A percentile compares a stretch with the other conserved stretches of the same genome.
Conservation (phyloP, 768 basidiomycete genomes). For the Leucosporidium scottii region DNA sequence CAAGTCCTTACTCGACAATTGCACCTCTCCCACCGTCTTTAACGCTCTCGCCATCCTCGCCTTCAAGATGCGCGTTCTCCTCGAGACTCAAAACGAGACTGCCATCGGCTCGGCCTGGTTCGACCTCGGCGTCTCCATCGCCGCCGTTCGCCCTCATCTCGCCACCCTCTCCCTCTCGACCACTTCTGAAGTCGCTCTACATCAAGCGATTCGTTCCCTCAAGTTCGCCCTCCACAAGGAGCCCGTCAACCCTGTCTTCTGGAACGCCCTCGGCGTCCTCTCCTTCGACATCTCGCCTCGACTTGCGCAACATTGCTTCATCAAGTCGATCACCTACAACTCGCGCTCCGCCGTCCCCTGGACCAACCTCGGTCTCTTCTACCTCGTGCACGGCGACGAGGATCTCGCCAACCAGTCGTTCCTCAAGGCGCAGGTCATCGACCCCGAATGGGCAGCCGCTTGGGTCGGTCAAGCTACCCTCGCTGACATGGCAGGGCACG, state of each 20-base stretch:
- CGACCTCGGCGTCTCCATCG: slow-evolving; percentile 63
- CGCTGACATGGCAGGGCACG: slow-evolving; percentile 35
- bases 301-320: slow-evolving; percentile 82
- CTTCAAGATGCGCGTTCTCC: slow-evolving; percentile 35
- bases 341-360: slow-evolving; percentile 70
- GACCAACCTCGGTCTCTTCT: slow-evolving; percentile 83
- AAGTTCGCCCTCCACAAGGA: slow-evolving; percentile 67
- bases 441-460: slow-evolving; percentile 77
- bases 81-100: slow-evolving; percentile 49
- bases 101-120: slow-evolving; percentile 59
- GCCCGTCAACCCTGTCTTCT: slow-evolving; percentile 63
- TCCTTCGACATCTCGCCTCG: slow-evolving; percentile 61
- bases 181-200: slow-evolving; percentile 42
- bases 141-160: slow-evolving; percentile 47
- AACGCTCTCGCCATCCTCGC: slow-evolving; percentile 39
- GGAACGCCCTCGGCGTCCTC: slow-evolving; percentile 73
- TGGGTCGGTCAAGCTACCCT: slow-evolving; percentile 60
- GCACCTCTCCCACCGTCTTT: neutral
- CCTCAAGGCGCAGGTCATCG: slow-evolving; percentile 76
- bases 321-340: slow-evolving; percentile 79
- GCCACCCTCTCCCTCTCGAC: slow-evolving; percentile 27
- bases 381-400: slow-evolving; percentile 66
- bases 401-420: slow-evolving; percentile 82
- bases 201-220: slow-evolving; percentile 52
- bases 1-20: neutral